phyloP scores from a whole-genome alignment of 345 rosid species.

The Cardiospermum halicacabum region DNA sequence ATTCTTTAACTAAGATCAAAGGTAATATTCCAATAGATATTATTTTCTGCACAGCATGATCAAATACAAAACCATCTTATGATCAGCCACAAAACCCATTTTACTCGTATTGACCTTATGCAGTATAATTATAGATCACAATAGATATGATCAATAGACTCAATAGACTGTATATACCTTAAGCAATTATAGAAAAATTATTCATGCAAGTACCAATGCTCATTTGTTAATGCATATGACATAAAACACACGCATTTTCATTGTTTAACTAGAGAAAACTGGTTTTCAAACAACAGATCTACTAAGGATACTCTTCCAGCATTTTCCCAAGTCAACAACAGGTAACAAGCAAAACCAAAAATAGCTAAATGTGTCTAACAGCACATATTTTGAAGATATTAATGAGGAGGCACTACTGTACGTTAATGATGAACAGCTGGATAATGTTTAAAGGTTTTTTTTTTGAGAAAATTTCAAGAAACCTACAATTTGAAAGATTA shows the following conservation, averaged over 20 bases:
- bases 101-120: neutral
- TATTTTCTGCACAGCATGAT: neutral
- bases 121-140: neutral
- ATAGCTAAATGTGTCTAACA: neutral
- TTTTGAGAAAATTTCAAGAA: neutral
- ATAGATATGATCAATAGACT: neutral
- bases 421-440: neutral
- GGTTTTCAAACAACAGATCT: neutral
- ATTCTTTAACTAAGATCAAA: neutral
- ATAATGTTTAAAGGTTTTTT: neutral
- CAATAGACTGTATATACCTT: neutral
- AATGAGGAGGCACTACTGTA: neutral
- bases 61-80: too few relatives aligned
- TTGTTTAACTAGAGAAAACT: neutral
- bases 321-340: neutral
- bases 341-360: neutral
- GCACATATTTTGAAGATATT: neutral
- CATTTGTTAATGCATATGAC: neutral
- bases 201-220: neutral
- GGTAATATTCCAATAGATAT: slow-evolving; percentile 2
- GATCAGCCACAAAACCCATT: neutral
- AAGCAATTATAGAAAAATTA: neutral
- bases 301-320: neutral
- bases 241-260: neutral
- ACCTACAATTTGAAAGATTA: neutral